Percentiles rank a stretch among this genome's conserved stretches.
These are phyloP conservation scores for Acacia pycnantha DNA, from an alignment of 331 rosid species.

Conservation along the genomic window DNA sequence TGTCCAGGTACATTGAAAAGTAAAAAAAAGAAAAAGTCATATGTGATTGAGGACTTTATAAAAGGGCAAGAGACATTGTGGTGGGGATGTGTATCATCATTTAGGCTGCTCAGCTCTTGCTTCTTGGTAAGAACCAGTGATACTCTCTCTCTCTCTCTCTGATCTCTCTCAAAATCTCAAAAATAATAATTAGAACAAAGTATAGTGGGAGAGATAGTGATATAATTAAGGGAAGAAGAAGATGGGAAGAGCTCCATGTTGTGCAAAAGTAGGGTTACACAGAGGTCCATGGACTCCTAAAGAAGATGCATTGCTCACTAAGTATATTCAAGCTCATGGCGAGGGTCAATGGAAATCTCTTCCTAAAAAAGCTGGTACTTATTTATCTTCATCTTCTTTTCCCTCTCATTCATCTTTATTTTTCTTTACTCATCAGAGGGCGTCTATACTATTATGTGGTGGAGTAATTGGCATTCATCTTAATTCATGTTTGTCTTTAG, in stretches of 20 bases:
- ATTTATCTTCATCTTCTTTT: neutral
- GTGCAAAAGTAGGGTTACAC: conserved; percentile 80
- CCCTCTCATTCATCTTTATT: neutral
- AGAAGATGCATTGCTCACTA: conserved; percentile 77
- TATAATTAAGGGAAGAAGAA: conserved; percentile 18
- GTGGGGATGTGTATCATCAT: neutral
- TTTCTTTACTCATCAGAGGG: no score
- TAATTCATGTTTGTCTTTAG: no score
- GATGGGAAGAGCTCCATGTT: conserved; percentile 93
- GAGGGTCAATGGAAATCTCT: conserved; percentile 93
- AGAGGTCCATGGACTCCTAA: conserved; percentile 92
- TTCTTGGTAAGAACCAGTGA: neutral
- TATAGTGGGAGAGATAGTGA: neutral
- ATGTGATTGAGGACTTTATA: neutral
- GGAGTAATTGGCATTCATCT: neutral
- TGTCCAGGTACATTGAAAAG: neutral
- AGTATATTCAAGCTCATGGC: conserved; percentile 71
- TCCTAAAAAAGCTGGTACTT: conserved; percentile 73
- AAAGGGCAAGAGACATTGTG: neutral
- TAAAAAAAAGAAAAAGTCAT: neutral
- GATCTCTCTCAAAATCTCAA: neutral
- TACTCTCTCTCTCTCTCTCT: neutral
- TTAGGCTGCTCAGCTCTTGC: conserved; percentile 18
- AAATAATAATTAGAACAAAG: neutral
- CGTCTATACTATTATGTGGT: no score